These are phyloP conservation scores for Alternaria rosae DNA, from an alignment of 2,329 filamentous ascomycete genomes.

Conservation along the genomic window DNA sequence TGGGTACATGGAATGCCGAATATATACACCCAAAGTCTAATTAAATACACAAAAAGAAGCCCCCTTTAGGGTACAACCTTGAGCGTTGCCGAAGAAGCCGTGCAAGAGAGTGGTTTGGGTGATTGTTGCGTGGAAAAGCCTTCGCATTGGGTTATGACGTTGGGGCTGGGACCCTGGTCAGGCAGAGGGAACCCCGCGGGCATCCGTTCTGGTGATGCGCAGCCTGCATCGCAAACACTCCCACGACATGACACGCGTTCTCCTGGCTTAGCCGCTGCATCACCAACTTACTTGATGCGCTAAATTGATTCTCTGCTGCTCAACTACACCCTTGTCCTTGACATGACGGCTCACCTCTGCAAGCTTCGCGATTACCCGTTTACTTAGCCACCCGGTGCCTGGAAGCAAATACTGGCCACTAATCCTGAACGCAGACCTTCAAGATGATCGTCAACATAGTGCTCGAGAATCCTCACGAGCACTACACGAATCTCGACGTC, in stretches of 20 bases:
- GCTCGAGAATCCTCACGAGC: constrained; percentile 70
- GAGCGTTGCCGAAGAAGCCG: background rate
- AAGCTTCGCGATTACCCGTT: constrained; percentile 24
- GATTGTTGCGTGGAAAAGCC: background rate
- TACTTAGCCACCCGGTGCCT: constrained; percentile 17
- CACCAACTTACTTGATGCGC: constrained; percentile 12
- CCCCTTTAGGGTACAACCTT: background rate
- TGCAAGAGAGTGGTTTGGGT: background rate
- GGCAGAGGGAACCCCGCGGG: constrained; percentile 17
- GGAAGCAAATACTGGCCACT: background rate
- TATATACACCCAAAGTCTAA: background rate
- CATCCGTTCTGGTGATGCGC: constrained; percentile 27
- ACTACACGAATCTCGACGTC: constrained; percentile 81
- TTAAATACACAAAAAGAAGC: background rate
- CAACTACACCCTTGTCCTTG: constrained; percentile 24
- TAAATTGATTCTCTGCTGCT: constrained; percentile 13
- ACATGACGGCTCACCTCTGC: constrained; percentile 30
- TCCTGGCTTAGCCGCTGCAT: constrained; percentile 36
- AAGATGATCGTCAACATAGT: constrained; percentile 65
- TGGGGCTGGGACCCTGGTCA: constrained; percentile 14
- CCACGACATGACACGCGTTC: constrained; percentile 42
- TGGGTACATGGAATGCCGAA: background rate
- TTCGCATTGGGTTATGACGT: constrained; percentile 24
- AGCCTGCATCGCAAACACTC: constrained; percentile 27
- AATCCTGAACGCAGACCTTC: constrained; percentile 6